Evolutionary conservation across 148 eudicot species (phyloP), one percentile per base, ranked within the genome.

Genomic region (Rhododendron mucronatum): DNA sequence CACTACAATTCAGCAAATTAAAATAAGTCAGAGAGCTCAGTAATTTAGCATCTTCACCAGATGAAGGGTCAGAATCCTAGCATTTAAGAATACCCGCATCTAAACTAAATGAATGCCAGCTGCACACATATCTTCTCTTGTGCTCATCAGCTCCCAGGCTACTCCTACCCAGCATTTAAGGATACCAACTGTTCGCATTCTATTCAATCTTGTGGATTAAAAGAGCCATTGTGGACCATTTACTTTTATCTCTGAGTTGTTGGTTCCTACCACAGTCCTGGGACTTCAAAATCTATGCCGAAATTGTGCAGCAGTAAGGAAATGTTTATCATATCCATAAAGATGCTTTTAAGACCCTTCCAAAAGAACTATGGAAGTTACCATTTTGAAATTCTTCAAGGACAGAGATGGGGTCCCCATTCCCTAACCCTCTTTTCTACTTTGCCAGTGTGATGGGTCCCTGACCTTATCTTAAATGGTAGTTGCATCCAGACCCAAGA

Each of bases 51-150:
- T 28, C 48, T 85, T 83, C 55, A 69, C 23, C 44, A 80, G 16
- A 28, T 88, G 89, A 84, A 53, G 61, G 57, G 89, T 85, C 84
- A 74, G 85, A 57, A 84, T 85, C 85, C 21, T 23, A 73, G 53
- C 48, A 84, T 55, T 55, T 16, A 55, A 55, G 61, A 55, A 55
- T 16, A 5, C 20, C 61, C 16, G 23, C 23, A 16, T 55, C 61
- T 3, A 16, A 55, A 55, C 61, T 55, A 55, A 16, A 30, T 85
- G n/a, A 85, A 85, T 84, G 87, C 89, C 81, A 80, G 82, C 44
- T 84, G 89, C 85, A 55, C 35, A 28, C 41, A 11, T 11, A 13
- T 41, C 7, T 61, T 50, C 79, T 79, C 65, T 84, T 26, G 45
- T 37, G 26, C 53, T 57, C 76, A 86, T 61, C 79, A 59, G 48